Base-by-base conservation (phyloP, 371 early-diverging fungal genomes). In the Rhizopus stolonifer region DNA sequence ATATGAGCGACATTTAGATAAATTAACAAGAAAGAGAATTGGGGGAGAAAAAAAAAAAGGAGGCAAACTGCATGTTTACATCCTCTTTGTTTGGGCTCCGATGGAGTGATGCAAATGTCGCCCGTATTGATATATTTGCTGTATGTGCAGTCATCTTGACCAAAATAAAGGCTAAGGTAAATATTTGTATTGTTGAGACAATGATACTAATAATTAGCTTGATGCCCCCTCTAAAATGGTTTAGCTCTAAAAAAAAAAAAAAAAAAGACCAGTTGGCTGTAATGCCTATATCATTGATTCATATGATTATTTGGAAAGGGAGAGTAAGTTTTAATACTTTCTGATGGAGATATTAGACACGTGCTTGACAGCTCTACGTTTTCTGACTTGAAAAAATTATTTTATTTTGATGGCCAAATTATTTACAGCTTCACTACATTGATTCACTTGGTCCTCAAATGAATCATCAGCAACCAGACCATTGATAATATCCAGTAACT, bases 131-230 rank as follows among this genome's bases (percentile, higher is more conserved):
- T 68, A 49, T 69, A 74, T 58, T 88, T 88, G 48, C 83, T 69
- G 45, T 84, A 64, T 15, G 81, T 58, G 52, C 82, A 88, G 36
- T 87, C 89, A 52, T 81, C 78, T 39, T 87, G 69, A 24, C 89
- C 89, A 56, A 82, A 82, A n/a, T n/a, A n/a, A n/a, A n/a, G n/a
- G n/a, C n/a, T n/a, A n/a, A n/a, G n/a, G n/a, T n/a, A n/a, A n/a
- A n/a, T n/a, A n/a, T n/a, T n/a, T n/a, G n/a, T n/a, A n/a, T n/a
- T n/a, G n/a, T n/a, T n/a, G n/a, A n/a, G n/a, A n/a, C n/a, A n/a
- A n/a, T n/a, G n/a, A n/a, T n/a, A n/a, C n/a, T n/a, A n/a, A n/a
- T n/a, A n/a, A n/a, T n/a, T n/a, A n/a, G n/a, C n/a, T n/a, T n/a
- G n/a, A n/a, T n/a, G n/a, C n/a, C n/a, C n/a, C n/a, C n/a, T n/a